Evolutionary conservation across 306 rosid genomes (phyloP), one percentile per base, ranked within the genome.

Genomic region (Prunus mume): DNA sequence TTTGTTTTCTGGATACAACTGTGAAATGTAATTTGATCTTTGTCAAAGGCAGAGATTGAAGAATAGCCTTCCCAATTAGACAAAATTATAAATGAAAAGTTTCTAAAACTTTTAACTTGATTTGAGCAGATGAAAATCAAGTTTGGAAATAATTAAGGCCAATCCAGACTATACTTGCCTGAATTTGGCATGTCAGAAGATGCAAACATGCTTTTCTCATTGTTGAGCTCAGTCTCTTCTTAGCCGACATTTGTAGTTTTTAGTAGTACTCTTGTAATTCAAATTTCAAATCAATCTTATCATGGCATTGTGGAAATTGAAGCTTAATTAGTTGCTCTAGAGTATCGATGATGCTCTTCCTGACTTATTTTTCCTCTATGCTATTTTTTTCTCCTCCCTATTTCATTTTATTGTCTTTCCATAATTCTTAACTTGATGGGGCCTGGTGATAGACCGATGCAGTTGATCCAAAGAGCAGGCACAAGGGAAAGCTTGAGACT

Each of bases 381-480:
- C 19, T 20, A n/a, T 28, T 6, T 52, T 71, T 20, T 9, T 41
- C 46, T 55, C 46, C 14, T 22, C 46, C 5, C 2, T 14, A 65
- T 47, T 19, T 58, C 50, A 14, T 61, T 34, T 69, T 70, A 22
- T 0, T 45, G 47, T 34, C 43, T 73, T 49, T 41, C 50, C 32
- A 15, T 17, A 17, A 47, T 54, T 51, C 10, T 61, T 27, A 75
- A 77, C 66, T 45, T 58, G 24, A 32, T 54, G 76, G 67, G 73
- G 68, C 61, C 19, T 76, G 69, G 77, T 83, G 74, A 69, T 75
- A 95, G 98, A 47, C 2, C 12, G 97, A 90, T 83, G 93, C 97
- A 73, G 98, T 92, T 79, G 98, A 95, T 84, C 97, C 97, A n/a
- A 95, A 92, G 90, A 92, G 99, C 84, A 88, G 99, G 78, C 99